A percentile compares a stretch with the other conserved stretches of the same genome.
Evolutionary conservation across 2,329 filamentous ascomycete species (phyloP).

Genomic region (Ophiostoma angusticollis): DNA sequence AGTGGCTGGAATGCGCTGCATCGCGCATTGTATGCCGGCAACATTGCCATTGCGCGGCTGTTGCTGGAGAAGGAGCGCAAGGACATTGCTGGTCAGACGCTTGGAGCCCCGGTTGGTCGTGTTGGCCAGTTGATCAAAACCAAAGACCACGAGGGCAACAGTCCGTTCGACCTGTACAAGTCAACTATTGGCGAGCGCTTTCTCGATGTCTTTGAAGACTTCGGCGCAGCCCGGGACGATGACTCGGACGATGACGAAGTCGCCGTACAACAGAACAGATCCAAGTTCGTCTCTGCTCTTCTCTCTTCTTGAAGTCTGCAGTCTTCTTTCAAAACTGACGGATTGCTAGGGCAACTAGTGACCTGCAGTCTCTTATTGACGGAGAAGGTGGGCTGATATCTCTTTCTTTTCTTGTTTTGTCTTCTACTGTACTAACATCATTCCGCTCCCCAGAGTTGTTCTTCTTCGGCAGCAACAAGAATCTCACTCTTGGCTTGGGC

Average conservation of each 20-base stretch:
- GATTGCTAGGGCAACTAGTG: constrained; percentile 6
- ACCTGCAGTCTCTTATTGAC: constrained; percentile 14
- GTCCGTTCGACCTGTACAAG: constrained; percentile 85
- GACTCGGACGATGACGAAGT: constrained; percentile 6
- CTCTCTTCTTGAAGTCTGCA: neutral
- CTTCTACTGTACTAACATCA: neutral
- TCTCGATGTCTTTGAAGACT: constrained; percentile 29
- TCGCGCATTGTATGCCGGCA: constrained; percentile 78
- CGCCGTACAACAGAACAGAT: neutral
- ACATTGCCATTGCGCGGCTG: constrained; percentile 70
- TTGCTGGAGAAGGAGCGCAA: constrained; percentile 67
- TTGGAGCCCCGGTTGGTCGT: constrained; percentile 43
- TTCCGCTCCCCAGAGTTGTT: constrained; percentile 59
- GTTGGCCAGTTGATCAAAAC: constrained; percentile 76
- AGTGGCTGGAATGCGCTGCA: constrained; percentile 95
- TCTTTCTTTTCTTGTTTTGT: neutral
- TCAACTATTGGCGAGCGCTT: constrained; percentile 71
- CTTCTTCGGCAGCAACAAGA: constrained; percentile 93
- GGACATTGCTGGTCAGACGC: constrained; percentile 47
- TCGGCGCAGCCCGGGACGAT: neutral
- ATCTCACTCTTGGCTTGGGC: constrained; percentile 82
- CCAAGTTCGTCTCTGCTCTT: neutral
- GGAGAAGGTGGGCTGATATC: constrained; percentile 40
- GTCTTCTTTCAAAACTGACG: constrained; percentile 7
- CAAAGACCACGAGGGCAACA: constrained; percentile 90